Base-by-base conservation (phyloP, 176 grass and related monocot species). In the Aegilops umbellulata region DNA sequence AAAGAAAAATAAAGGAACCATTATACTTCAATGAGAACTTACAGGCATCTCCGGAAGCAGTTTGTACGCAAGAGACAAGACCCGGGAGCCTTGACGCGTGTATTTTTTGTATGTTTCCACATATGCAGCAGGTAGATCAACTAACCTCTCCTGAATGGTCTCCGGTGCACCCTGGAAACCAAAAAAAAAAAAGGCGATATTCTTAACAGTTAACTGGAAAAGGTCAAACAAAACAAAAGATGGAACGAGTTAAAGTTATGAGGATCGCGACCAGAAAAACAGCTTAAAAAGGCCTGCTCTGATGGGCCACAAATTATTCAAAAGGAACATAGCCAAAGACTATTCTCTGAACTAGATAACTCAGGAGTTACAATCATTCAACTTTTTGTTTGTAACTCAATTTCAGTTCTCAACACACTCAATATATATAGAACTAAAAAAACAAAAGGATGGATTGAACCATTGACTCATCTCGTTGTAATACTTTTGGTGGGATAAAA, bases 81-180 rank as follows among this genome's bases (percentile, higher is more conserved):
- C 97, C 35, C 97, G 92, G 82, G 97, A 99, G 25, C 97, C 97
- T 76, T 99, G 97, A 0, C 97, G 86, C 1, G 97, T 99, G 86
- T 96, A 99, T 64, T 94, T 99, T 77, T 99, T 99, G 80, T 99
- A 99, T 69, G 92, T 96, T 78, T 99, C 94, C 79, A 99, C 94
- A 90, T 99, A 99, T 39, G 80, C 76, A 44, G 94, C 23, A 88
- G 97, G 94, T 84, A 99, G 53, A 75, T 96, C 90, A 82, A 91
- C 68, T 81, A 96, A 85, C 82, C 94, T 99, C 86, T 98, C 97
- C 86, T 96, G 97, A 82, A 99, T 94, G 55, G 97, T 99, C 85
- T 99, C 97, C 34, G 97, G 97, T 83, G 97, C 97, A 86, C 97
- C 97, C 97, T 99, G 85, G 76, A 84, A 23, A 79, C 53, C 44